phyloP scores from a whole-genome alignment of 345 rosid species.

The Cochlearia excelsa region DNA sequence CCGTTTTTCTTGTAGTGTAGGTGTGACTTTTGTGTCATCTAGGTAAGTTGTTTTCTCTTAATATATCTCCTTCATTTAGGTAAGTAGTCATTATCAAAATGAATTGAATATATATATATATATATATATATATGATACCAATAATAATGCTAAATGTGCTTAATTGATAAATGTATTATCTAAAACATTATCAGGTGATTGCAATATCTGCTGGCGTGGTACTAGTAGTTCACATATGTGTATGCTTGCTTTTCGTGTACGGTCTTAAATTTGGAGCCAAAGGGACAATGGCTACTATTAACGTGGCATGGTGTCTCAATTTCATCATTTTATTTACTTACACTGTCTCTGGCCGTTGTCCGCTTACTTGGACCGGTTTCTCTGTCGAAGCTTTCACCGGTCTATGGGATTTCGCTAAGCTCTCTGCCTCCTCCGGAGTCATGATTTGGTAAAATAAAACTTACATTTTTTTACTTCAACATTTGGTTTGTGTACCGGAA shows the following conservation, averaged over 20 bases:
- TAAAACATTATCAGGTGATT: slow-evolving; percentile 30
- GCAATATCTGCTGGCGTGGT: slow-evolving; percentile 52
- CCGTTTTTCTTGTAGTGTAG: too few species aligned
- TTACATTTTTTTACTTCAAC: not conserved
- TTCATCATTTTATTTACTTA: slow-evolving; percentile 46
- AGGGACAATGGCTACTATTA: slow-evolving; percentile 54
- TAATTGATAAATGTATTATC: not conserved
- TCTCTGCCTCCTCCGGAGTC: slow-evolving; percentile 81
- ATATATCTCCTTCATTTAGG: too few species aligned
- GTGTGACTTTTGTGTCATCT: too few species aligned
- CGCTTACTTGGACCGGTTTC: slow-evolving; percentile 71
- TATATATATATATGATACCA: too few species aligned
- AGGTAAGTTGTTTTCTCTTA: too few species aligned
- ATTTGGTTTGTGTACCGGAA: too few species aligned
- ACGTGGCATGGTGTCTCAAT: slow-evolving; percentile 71
- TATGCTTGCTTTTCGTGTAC: slow-evolving; percentile 64
- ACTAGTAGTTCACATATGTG: slow-evolving; percentile 49
- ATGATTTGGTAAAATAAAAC: slow-evolving; percentile 58
- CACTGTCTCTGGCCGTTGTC: slow-evolving; percentile 22
- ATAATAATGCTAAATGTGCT: not conserved
- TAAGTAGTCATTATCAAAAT: too few species aligned
- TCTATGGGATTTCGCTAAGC: slow-evolving; percentile 69
- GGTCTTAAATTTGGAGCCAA: slow-evolving; percentile 48
- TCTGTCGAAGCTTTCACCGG: slow-evolving; percentile 68
- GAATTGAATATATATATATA: too few species aligned